phyloP scores from a whole-genome alignment of 1,139 yeast genomes.

The Eremothecium sinecaudum region DNA sequence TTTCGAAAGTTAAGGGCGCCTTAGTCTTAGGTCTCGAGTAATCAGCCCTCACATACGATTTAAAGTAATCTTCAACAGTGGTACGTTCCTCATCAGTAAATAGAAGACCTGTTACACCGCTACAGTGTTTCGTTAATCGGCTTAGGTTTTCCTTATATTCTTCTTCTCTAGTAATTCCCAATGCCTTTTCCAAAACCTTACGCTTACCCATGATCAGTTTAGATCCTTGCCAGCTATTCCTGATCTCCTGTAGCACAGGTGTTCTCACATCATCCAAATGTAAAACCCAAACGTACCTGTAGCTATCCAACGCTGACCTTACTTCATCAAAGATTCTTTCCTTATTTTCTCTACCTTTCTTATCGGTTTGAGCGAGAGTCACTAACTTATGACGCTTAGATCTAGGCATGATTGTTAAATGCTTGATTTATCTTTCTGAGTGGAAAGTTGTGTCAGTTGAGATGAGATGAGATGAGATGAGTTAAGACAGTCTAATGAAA shows the following conservation, averaged over 20 bases:
- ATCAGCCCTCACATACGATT: constrained; percentile 67
- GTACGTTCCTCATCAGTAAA: constrained; percentile 81
- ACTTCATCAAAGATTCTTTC: constrained; percentile 85
- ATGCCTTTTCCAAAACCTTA: constrained; percentile 83
- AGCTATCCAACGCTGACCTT: constrained; percentile 68
- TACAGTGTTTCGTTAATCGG: constrained; percentile 47
- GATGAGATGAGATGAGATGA: constrained; percentile 8
- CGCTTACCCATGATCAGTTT: constrained; percentile 84
- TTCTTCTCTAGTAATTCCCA: constrained; percentile 79
- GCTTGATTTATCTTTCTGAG: too few relatives aligned
- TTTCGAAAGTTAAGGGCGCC: constrained; percentile 71
- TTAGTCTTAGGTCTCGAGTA: constrained; percentile 82
- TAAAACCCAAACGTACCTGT: constrained; percentile 74
- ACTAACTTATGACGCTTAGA: constrained; percentile 89
- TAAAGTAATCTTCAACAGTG: constrained; percentile 77
- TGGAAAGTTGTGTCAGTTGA: not conserved
- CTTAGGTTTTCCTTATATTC: constrained; percentile 82
- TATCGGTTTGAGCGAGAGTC: constrained; percentile 92
- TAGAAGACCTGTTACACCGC: constrained; percentile 78
- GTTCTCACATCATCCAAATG: constrained; percentile 90
- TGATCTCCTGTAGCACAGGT: constrained; percentile 84
- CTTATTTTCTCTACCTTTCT: constrained; percentile 89
- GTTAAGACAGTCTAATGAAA: not conserved
- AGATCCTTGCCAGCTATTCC: constrained; percentile 88
- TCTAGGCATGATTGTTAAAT: constrained; percentile 62